These are phyloP conservation scores for Cryptosporidium sp. DNA, from an alignment of 169 alveolate genomes.

Conservation along the genomic window DNA sequence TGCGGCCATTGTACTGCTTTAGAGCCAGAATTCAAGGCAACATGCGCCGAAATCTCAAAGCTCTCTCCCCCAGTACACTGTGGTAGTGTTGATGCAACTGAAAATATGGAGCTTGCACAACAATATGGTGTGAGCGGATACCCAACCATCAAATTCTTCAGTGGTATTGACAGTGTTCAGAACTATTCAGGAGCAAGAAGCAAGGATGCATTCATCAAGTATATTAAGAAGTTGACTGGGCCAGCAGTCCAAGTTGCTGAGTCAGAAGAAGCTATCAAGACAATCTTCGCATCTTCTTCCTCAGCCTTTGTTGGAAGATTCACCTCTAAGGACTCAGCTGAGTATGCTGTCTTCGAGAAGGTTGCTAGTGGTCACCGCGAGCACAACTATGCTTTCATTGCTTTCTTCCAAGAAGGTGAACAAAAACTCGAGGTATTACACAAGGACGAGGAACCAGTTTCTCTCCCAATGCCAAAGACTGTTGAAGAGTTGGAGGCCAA, in stretches of 20 bases:
- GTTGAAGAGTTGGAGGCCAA: slow-evolving; percentile 78
- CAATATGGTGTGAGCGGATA: slow-evolving; percentile 86
- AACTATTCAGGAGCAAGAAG: slow-evolving; percentile 90
- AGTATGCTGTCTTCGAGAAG: slow-evolving; percentile 37
- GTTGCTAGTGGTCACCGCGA: slow-evolving; percentile 72
- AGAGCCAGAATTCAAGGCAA: slow-evolving; percentile 91
- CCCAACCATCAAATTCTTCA: slow-evolving; percentile 89
- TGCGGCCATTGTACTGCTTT: slow-evolving; percentile 93
- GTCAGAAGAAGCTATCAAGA: slow-evolving; percentile 28
- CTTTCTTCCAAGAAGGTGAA: slow-evolving; percentile 32
- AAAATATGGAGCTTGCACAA: slow-evolving; percentile 80
- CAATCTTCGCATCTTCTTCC: slow-evolving; percentile 35
- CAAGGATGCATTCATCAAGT: slow-evolving; percentile 86
- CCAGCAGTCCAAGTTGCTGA: slow-evolving; percentile 84
- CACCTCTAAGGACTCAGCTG: slow-evolving; percentile 53
- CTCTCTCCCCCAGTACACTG: slow-evolving; percentile 80
- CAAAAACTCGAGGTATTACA: slow-evolving; percentile 76
- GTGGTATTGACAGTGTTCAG: slow-evolving; percentile 53
- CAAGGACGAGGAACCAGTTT: slow-evolving; percentile 78
- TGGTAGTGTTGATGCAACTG: slow-evolving; percentile 91
- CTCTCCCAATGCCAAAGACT: slow-evolving; percentile 76
- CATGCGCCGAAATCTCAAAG: slow-evolving; percentile 84
- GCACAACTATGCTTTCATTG: slow-evolving; percentile 68
- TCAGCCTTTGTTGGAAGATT: slow-evolving; percentile 73
- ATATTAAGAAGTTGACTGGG: slow-evolving; percentile 89